Conservation (phyloP, 148 eudicot species). For the Rhododendron ovatum region DNA sequence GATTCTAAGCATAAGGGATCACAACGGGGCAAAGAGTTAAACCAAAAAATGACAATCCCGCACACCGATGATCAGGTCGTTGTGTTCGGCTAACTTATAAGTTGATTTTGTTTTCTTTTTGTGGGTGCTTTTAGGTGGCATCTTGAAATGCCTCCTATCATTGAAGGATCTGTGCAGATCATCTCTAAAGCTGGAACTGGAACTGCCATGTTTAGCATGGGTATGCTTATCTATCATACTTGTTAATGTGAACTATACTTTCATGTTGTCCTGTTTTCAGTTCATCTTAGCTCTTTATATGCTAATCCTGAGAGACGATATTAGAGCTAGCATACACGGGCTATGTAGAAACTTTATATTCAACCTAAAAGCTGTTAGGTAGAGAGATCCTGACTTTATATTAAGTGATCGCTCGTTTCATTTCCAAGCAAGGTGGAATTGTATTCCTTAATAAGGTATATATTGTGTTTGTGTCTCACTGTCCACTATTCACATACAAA, state of each 20-base stretch:
- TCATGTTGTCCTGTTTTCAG: background rate
- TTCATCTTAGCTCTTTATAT: background rate
- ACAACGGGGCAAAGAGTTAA: background rate
- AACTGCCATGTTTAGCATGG: constrained; percentile 85
- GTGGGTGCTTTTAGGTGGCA: constrained; percentile 45
- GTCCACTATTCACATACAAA: background rate
- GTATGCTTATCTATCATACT: constrained; percentile 24
- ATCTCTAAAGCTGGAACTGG: constrained; percentile 81
- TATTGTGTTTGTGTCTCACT: background rate
- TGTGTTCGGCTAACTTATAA: background rate
- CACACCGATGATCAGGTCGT: background rate
- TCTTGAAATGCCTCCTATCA: constrained; percentile 52
- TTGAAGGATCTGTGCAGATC: constrained; percentile 59
- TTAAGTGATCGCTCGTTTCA: background rate
- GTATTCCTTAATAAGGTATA: background rate
- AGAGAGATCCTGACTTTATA: no score
- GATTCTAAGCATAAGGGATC: no score
- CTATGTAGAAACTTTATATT: background rate
- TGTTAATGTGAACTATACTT: background rate
- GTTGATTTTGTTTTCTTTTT: background rate
- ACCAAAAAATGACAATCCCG: no score
- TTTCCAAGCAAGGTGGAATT: background rate
- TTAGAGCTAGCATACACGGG: background rate
- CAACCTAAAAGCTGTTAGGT: background rate
- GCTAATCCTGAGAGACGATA: no score